Base-by-base conservation (phyloP, 257 asterid species). In the Ilex asprella region DNA sequence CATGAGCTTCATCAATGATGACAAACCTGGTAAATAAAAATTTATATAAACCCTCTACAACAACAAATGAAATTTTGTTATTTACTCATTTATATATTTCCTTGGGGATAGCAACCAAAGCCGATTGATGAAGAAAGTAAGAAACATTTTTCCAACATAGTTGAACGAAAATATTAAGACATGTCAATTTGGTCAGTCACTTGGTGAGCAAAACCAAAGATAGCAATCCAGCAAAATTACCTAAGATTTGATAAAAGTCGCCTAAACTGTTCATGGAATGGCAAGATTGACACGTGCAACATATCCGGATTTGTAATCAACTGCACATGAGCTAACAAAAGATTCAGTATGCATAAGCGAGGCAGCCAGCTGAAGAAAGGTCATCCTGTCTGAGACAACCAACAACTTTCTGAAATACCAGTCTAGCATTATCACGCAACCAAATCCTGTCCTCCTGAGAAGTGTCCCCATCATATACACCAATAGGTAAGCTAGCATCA, bases 391-490 rank as follows among this genome's bases (percentile, higher is more conserved):
- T 46, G 53, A 74, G 62, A 76, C 46, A 68, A 68, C 29, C 29
- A 13, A 59, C 41, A 76, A 63, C 30, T 70, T 66, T 56, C 59
- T 65, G 66, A 67, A 50, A 60, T 88, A 92, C 97, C 97, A 92
- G 75, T 62, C 97, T 84, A 69, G 96, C 91, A 79, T 89, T 86
- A 71, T 89, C 89, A 49, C 93, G 93, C 59, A 83, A 71, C 94
- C 94, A 87, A 51, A 77, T 60, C 75, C 99, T 85, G 74, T 92
- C 93, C 68, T 70, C 81, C 79, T 76, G 83, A 76, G 87, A 78
- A 79, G 97, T 92, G 73, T 92, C 99, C 60, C 99, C 99, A 65
- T 92, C 99, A 68, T 86, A 92, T 71, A 92, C 79, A 58, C 99
- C 99, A 71, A 92, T 75, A 56, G 74, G 85, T 55, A 82, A 70